Conservation (phyloP, 169 alveolate species). For the Babesia caballi region DNA sequence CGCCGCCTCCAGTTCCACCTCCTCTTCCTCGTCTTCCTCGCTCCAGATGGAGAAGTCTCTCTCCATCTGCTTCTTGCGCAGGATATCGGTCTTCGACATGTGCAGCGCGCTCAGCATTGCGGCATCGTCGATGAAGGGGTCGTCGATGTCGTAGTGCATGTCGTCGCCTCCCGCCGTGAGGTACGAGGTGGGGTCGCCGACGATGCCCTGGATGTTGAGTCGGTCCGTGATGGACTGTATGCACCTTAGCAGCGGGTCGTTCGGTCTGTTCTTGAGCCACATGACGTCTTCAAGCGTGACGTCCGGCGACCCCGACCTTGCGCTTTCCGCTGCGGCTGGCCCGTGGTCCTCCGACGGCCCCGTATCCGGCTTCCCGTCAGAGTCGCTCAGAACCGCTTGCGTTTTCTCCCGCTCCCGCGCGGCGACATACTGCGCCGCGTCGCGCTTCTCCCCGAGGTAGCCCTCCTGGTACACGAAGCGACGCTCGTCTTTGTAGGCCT, state of each 20-base stretch:
- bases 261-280: conserved; percentile 72
- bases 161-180: conserved; percentile 78
- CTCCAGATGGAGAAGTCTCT: conserved; percentile 76
- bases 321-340: not conserved
- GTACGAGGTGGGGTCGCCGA: conserved; percentile 75
- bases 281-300: conserved; percentile 62
- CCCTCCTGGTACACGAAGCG: conserved; percentile 68
- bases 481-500: conserved; percentile 68
- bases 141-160: conserved; percentile 79
- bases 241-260: conserved; percentile 73
- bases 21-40: conserved; percentile 65
- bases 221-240: conserved; percentile 76
- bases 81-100: conserved; percentile 63
- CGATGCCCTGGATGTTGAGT: conserved; percentile 73
- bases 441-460: conserved; percentile 15
- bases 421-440: not conserved
- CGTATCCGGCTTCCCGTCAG: not conserved
- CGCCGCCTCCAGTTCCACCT: conserved; percentile 4
- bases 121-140: conserved; percentile 77
- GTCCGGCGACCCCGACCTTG: not conserved
- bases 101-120: conserved; percentile 71
- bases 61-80: conserved; percentile 68
- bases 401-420: not conserved
- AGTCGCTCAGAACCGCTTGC: not conserved
- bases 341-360: not conserved